Evolutionary conservation across 1,284 basidiomycete genomes (phyloP).

Genomic region (Mycena sp.): DNA sequence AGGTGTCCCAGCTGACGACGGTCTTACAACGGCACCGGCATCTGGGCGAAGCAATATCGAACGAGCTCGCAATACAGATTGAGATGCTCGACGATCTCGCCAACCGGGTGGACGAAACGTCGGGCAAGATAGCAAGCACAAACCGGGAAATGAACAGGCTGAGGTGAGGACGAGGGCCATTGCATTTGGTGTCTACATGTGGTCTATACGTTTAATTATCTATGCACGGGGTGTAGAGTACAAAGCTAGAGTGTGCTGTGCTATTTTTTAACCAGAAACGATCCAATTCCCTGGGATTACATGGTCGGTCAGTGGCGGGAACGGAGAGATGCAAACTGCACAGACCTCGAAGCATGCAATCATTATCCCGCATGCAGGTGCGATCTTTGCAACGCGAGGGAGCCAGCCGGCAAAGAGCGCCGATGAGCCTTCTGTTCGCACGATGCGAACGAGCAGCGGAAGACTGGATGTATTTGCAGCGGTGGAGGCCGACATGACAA

Average conservation of each 20-base stretch:
- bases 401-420: slow-evolving; percentile 89
- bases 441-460: slow-evolving; percentile 73
- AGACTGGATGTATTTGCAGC: slow-evolving; percentile 59
- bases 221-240: slow-evolving; percentile 27
- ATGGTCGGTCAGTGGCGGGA: slow-evolving; percentile 20
- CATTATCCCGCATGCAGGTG: slow-evolving; percentile 99
- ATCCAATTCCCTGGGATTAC: slow-evolving; percentile 61
- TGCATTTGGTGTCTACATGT: slow-evolving; percentile 10
- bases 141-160: slow-evolving; percentile 85
- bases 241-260: slow-evolving; percentile 22
- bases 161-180: slow-evolving; percentile 45
- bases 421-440: slow-evolving; percentile 79
- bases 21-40: slow-evolving; percentile 89
- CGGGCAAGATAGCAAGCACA: slow-evolving; percentile 79
- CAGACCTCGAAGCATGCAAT: slow-evolving; percentile 92
- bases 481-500: slow-evolving; percentile 63
- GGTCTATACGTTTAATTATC: slow-evolving; percentile 17
- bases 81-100: slow-evolving; percentile 87
- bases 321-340: not conserved
- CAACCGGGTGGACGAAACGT: slow-evolving; percentile 77
- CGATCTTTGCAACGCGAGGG: slow-evolving; percentile 94
- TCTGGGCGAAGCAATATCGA: slow-evolving; percentile 88
- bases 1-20: slow-evolving; percentile 81
- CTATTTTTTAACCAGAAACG: slow-evolving; percentile 50
- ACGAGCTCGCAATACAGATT: slow-evolving; percentile 87